phyloP scores from a whole-genome alignment of 78 protist genomes.

The Ministeria vibrans region DNA sequence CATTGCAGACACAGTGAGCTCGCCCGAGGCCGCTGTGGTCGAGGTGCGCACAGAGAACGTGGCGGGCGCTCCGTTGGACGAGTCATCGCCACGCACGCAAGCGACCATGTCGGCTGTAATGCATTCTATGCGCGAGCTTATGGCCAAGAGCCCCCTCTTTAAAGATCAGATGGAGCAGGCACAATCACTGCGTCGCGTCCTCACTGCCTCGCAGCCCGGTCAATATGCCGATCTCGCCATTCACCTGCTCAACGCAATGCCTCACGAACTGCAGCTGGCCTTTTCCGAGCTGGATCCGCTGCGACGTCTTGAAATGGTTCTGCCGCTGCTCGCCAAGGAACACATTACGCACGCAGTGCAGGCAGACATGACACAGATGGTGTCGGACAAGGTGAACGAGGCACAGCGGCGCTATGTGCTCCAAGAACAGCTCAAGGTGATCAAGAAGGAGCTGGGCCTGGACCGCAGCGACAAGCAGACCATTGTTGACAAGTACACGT shows the following conservation, averaged over 20 bases:
- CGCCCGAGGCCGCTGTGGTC: not conserved
- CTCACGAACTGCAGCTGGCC: not conserved
- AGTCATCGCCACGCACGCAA: not conserved
- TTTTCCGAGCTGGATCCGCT: not conserved
- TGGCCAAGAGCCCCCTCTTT: too few relatives aligned
- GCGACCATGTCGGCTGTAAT: too few relatives aligned
- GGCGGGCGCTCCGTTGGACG: not conserved
- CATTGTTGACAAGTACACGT: constrained; percentile 48
- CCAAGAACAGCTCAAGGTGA: constrained; percentile 59
- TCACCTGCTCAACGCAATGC: not conserved
- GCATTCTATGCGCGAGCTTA: too few relatives aligned
- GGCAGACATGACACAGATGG: not conserved
- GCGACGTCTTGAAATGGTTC: not conserved
- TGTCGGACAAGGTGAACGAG: constrained; percentile 37
- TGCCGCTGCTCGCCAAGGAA: not conserved
- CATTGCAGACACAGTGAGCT: not conserved
- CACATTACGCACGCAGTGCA: constrained; percentile 27
- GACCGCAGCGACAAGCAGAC: constrained; percentile 73
- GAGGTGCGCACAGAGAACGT: not conserved
- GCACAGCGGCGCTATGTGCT: constrained; percentile 46
- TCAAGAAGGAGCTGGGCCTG: constrained; percentile 70
- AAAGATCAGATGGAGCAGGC: too few relatives aligned
- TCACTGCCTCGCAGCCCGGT: too few relatives aligned
- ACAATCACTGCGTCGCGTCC: too few relatives aligned
- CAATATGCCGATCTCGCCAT: not conserved